Conservation (phyloP, 768 basidiomycete species). For the Auriscalpium vulgare region DNA sequence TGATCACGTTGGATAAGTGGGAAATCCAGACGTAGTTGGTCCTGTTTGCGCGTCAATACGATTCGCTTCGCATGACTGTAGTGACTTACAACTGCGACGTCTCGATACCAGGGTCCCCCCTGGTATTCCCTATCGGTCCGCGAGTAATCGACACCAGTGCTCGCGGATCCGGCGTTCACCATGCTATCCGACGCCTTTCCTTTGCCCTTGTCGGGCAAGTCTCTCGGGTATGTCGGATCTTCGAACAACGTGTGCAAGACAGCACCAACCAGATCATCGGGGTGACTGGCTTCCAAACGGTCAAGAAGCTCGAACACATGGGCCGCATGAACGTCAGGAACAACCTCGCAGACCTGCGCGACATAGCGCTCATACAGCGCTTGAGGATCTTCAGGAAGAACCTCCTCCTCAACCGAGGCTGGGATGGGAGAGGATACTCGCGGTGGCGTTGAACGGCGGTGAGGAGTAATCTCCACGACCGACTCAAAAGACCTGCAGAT, state of each 20-base stretch:
- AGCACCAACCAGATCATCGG: constrained; percentile 37
- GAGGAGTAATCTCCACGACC: not conserved
- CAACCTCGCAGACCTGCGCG: constrained; percentile 53
- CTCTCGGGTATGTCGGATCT: constrained; percentile 49
- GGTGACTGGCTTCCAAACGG: constrained; percentile 29
- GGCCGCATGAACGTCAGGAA: constrained; percentile 60
- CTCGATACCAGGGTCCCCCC: constrained; percentile 38
- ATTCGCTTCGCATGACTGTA: not conserved
- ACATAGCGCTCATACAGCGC: constrained; percentile 23
- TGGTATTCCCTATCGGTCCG: constrained; percentile 35
- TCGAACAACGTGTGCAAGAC: constrained; percentile 61
- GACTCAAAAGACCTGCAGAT: not conserved
- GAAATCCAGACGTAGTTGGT: constrained; percentile 48
- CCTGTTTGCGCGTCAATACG: constrained; percentile 24
- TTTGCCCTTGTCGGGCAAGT: constrained; percentile 36
- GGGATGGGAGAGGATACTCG: not conserved
- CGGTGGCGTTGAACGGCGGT: not conserved
- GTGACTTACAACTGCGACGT: constrained; percentile 14
- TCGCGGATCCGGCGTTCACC: constrained; percentile 15
- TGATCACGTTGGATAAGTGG: constrained; percentile 48
- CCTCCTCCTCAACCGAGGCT: not conserved
- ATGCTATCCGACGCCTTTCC: constrained; percentile 26
- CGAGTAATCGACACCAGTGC: constrained; percentile 43
- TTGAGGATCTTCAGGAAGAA: not conserved
- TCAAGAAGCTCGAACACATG: constrained; percentile 44